Base-by-base conservation (phyloP, 116 monocot genomes). In the Trichopus zeylanicus region DNA sequence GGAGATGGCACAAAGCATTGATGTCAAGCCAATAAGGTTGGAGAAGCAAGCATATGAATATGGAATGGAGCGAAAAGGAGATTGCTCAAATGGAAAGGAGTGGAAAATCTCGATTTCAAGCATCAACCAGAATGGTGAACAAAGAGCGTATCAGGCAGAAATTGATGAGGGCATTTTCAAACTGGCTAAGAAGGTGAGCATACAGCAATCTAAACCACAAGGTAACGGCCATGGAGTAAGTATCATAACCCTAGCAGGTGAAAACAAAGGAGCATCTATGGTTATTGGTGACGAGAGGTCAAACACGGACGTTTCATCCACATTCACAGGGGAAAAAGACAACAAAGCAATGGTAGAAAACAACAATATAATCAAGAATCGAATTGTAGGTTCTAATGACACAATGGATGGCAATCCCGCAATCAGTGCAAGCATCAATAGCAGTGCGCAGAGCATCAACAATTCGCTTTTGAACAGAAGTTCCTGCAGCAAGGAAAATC, bases 391-490 rank as follows among this genome's bases (percentile, higher is more conserved):
- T 4, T 53, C 15, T 42, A 28, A 18, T 55, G 30, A 61, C 38
- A 42, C 31, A 26, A 29, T 8, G 18, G 26, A 46, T 4, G 51
- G 26, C 26, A 47, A 46, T 16, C 18, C 37, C 4, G 46, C 65
- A 31, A 60, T 70, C 23, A 31, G 47, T 26, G 37, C 75, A 4
- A 78, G 53, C 58, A 62, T 92, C 24, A 92, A 87, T 51, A 79
- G 81, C 61, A 93, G 88, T 62, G 78, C 85, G 22, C 84, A 93
- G 51, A 80, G 81, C 69, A 79, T 93, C 60, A 93, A 93, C 62
- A 93, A 88, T 72, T 88, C 88, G n/a, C 47, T 85, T 23, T 20
- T 93, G 49, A 62, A 82, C 15, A 79, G 72, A 13, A 88, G 77
- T 46, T 74, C 60, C 3, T 88, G 78, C 67, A 61, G 56, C 28